Conservation (phyloP, 495 filamentous ascomycete species). For the Astrocystis sublimbata region DNA sequence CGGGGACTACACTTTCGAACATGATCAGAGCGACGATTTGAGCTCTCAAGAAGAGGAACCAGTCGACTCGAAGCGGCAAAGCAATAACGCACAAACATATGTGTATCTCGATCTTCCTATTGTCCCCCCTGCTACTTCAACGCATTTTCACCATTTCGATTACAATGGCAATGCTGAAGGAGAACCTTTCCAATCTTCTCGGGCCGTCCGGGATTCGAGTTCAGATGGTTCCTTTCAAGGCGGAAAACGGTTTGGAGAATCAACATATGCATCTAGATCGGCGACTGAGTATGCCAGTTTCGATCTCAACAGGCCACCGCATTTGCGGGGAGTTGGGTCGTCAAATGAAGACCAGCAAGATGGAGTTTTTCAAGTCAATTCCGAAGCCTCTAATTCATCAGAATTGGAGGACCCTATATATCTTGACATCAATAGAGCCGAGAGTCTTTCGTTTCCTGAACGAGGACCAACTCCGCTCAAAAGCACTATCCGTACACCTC, state of each 20-base stretch:
- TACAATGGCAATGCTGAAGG: background rate
- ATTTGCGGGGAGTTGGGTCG: background rate
- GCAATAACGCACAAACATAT: background rate
- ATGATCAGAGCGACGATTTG: background rate
- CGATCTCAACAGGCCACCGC: background rate
- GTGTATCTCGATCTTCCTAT: background rate
- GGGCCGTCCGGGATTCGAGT: background rate
- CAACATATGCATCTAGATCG: background rate
- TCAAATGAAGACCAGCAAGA: background rate
- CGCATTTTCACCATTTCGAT: background rate
- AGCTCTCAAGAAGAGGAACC: background rate
- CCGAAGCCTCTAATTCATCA: background rate
- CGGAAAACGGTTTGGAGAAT: background rate
- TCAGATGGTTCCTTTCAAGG: background rate
- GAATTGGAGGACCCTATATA: background rate
- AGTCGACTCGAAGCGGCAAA: background rate
- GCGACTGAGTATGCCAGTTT: background rate
- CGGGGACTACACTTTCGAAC: background rate
- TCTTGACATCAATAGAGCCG: background rate
- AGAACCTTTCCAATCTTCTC: background rate
- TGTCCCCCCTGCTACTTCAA: background rate
- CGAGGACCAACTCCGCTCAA: constrained; percentile 27
- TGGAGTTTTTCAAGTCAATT: background rate
- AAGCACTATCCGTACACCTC: constrained; percentile 22
- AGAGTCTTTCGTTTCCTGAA: background rate